phyloP scores from a whole-genome alignment of 805 yeast species.

The Pichia insulana region DNA sequence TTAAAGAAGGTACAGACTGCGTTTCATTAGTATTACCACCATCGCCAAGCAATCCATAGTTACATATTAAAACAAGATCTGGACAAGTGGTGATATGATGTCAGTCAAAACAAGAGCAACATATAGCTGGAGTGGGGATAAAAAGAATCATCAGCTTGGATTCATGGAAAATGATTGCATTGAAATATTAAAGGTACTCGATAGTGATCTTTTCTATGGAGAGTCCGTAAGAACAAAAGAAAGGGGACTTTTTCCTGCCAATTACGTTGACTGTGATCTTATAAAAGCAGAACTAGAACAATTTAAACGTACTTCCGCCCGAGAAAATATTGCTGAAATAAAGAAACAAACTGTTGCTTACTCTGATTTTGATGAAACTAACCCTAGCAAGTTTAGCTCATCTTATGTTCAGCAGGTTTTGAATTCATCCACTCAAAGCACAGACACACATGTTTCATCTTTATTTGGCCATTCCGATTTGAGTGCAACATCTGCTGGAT shows the following conservation, averaged over 20 bases:
- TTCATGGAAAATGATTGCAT: constrained; percentile 90
- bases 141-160: constrained; percentile 73
- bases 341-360: constrained; percentile 29
- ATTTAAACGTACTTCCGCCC: neutral
- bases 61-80: too few species aligned
- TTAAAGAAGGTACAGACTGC: too few species aligned
- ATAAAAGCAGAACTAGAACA: constrained; percentile 16
- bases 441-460: constrained; percentile 30
- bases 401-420: constrained; percentile 22
- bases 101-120: constrained; percentile 42
- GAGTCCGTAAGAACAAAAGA: constrained; percentile 68
- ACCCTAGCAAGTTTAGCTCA: constrained; percentile 11
- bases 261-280: constrained; percentile 72
- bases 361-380: neutral
- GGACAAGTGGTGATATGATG: too few species aligned
- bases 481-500: constrained; percentile 87
- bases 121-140: constrained; percentile 92
- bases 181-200: constrained; percentile 67
- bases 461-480: constrained; percentile 55
- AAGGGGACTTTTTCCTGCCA: constrained; percentile 80
- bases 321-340: too few species aligned
- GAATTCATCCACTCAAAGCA: constrained; percentile 21
- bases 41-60: neutral
- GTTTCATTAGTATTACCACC: too few species aligned
- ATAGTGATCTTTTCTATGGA: constrained; percentile 93